phyloP scores from a whole-genome alignment of 768 basidiomycete species.

The Pilatotrama ljubarskyi region DNA sequence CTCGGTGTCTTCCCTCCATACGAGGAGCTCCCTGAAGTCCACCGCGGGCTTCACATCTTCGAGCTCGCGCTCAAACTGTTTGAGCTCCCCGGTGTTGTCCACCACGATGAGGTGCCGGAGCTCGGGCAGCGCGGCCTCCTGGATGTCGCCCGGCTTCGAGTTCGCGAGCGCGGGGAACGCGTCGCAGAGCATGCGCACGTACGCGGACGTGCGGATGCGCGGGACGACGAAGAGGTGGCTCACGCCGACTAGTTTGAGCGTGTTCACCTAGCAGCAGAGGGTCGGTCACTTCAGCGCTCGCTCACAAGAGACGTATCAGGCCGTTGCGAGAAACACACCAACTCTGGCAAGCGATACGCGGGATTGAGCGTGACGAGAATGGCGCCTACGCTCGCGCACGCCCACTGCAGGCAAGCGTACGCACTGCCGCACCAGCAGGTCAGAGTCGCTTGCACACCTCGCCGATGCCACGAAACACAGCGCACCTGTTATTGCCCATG shows the following conservation, averaged over 20 bases:
- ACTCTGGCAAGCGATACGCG: conserved; percentile 69
- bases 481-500: conserved; percentile 85
- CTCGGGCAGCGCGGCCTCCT: conserved; percentile 57
- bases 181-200: conserved; percentile 58
- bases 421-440: conserved; percentile 43
- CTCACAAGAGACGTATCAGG: neutral
- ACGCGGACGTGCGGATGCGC: conserved; percentile 61
- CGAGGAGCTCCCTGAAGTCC: conserved; percentile 71
- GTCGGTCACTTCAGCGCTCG: neutral
- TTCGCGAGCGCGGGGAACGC: conserved; percentile 56
- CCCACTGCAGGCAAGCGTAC: conserved; percentile 84
- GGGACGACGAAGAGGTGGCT: conserved; percentile 76
- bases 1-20: conserved; percentile 59
- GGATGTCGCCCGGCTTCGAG: conserved; percentile 54
- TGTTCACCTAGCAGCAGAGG: conserved; percentile 45
- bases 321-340: conserved; percentile 49
- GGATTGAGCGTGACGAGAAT: conserved; percentile 84
- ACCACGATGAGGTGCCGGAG: conserved; percentile 67
- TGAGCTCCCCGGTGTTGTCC: conserved; percentile 49
- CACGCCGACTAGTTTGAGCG: conserved; percentile 63
- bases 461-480: neutral
- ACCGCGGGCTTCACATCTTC: conserved; percentile 50
- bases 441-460: neutral
- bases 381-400: conserved; percentile 82
- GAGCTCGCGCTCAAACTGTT: conserved; percentile 41